Evolutionary conservation across 371 early-diverging fungal species (phyloP).

Genomic region (Saksenaea vasiformis): DNA sequence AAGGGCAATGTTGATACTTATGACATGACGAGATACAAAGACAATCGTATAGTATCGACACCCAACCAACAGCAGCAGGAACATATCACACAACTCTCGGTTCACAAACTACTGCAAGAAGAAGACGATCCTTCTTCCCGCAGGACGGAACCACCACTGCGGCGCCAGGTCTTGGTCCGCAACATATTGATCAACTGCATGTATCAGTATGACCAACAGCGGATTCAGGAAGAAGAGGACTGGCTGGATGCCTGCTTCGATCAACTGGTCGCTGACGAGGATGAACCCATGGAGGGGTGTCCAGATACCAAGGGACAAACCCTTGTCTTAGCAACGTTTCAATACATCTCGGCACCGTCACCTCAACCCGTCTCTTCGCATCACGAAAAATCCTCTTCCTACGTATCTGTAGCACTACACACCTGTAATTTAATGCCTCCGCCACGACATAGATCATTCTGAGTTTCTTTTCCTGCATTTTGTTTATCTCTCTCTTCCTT

Average conservation of each 20-base stretch:
- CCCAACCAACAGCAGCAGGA: slow-evolving; percentile 10
- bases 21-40: background rate
- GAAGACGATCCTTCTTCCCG: slow-evolving; percentile 9
- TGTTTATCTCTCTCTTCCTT: background rate
- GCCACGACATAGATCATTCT: slow-evolving; percentile 5
- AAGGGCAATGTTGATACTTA: slow-evolving; percentile 4
- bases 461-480: slow-evolving; percentile 2
- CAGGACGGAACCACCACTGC: slow-evolving; percentile 24
- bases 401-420: slow-evolving; percentile 5
- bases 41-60: background rate
- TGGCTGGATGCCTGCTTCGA: slow-evolving; percentile 46
- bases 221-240: slow-evolving; percentile 26
- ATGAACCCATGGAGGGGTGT: slow-evolving; percentile 18
- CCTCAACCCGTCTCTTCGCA: background rate
- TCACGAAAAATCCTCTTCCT: background rate
- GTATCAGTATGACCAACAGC: slow-evolving; percentile 8
- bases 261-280: slow-evolving; percentile 24
- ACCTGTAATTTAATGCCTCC: slow-evolving; percentile 5
- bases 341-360: background rate
- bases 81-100: slow-evolving; percentile 33
- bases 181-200: slow-evolving; percentile 28
- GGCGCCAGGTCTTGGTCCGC: slow-evolving; percentile 37
- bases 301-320: slow-evolving; percentile 3
- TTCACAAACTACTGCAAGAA: slow-evolving; percentile 30
- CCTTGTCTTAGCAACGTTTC: background rate